Percentiles rank a stretch among this genome's conserved stretches.
These are phyloP conservation scores for Pleurotus platypus DNA, from an alignment of 768 basidiomycete species.

Conservation along the genomic window DNA sequence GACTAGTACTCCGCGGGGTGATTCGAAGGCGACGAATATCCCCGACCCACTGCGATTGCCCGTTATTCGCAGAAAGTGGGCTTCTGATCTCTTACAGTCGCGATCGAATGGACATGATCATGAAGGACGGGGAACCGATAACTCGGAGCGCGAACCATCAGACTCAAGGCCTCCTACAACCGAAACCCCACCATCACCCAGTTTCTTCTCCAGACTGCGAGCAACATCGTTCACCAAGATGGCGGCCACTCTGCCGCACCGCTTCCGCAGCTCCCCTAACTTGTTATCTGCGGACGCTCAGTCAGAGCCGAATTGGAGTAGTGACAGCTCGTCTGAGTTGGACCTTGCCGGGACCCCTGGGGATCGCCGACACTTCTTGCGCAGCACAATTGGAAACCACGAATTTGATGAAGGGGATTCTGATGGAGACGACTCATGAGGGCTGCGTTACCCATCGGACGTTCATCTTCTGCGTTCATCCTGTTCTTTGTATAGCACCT, in stretches of 20 bases:
- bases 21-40: slow-evolving; percentile 17
- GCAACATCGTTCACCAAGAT: slow-evolving; percentile 7
- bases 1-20: slow-evolving; percentile 24
- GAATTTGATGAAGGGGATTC: background rate
- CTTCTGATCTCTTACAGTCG: slow-evolving; percentile 36
- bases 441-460: too few relatives aligned
- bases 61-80: slow-evolving; percentile 45
- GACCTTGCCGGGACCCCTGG: slow-evolving; percentile 14
- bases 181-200: slow-evolving; percentile 1
- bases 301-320: slow-evolving; percentile 47
- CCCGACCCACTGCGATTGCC: slow-evolving; percentile 37
- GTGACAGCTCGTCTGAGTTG: slow-evolving; percentile 57
- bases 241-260: background rate
- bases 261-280: slow-evolving; percentile 5
- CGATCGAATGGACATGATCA: slow-evolving; percentile 11
- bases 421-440: background rate
- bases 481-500: slow-evolving; percentile 6
- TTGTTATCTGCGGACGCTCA: slow-evolving; percentile 15
- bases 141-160: background rate
- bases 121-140: background rate
- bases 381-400: too few relatives aligned
- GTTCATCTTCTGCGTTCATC: background rate
- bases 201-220: slow-evolving; percentile 10
- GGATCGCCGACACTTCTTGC: background rate
- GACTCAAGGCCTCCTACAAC: background rate